Percentiles rank a stretch among this genome's conserved stretches.
phyloP scores from a whole-genome alignment of 257 asterid genomes.

The Schizonepeta tenuifolia region DNA sequence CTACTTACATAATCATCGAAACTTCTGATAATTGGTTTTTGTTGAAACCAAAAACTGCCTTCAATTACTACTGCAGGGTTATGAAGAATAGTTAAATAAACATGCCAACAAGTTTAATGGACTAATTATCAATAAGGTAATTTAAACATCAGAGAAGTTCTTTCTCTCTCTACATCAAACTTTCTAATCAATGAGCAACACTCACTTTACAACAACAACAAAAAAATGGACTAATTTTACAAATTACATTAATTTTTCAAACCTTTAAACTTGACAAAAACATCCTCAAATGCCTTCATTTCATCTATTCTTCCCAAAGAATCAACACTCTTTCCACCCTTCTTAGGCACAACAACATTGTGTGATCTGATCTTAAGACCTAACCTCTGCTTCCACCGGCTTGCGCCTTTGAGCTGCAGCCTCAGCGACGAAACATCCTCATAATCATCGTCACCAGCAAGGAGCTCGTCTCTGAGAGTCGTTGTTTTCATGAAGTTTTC shows the following conservation, averaged over 20 bases:
- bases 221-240: conserved; percentile 10
- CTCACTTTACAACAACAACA: conserved; percentile 6
- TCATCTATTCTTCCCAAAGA: conserved; percentile 63
- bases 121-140: no score
- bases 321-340: conserved; percentile 40
- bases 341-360: conserved; percentile 40
- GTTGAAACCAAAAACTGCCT: conserved; percentile 83
- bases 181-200: conserved; percentile 13
- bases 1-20: conserved; percentile 81
- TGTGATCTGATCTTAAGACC: conserved; percentile 66
- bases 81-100: conserved; percentile 25
- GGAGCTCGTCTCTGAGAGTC: conserved; percentile 74
- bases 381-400: conserved; percentile 69
- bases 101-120: conserved; percentile 20
- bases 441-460: conserved; percentile 48
- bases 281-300: conserved; percentile 34
- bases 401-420: conserved; percentile 32
- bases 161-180: background rate
- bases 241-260: background rate
- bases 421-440: conserved; percentile 35
- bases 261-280: conserved; percentile 29
- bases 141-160: no score
- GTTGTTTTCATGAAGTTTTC: conserved; percentile 43
- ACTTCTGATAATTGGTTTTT: conserved; percentile 90
- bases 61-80: conserved; percentile 78